phyloP scores from a whole-genome alignment of 2,329 filamentous ascomycete species.

The Pleomassaria siparia region DNA sequence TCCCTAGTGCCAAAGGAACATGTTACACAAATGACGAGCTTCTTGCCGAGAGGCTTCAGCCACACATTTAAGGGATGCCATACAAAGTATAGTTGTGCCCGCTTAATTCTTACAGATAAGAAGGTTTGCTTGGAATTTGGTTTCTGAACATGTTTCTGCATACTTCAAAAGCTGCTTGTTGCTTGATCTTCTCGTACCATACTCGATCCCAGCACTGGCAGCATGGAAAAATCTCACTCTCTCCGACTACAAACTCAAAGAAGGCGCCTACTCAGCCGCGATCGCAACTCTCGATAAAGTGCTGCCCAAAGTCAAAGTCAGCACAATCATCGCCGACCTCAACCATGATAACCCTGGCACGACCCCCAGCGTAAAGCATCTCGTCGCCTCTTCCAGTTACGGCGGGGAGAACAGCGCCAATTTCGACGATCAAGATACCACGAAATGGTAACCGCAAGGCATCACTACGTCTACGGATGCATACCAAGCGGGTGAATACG shows the following conservation, averaged over 20 bases:
- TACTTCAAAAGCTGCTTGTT: not conserved
- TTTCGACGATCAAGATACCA: slow-evolving; percentile 13
- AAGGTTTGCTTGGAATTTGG: too few relatives aligned
- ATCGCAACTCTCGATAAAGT: slow-evolving; percentile 12
- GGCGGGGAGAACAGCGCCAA: slow-evolving; percentile 8
- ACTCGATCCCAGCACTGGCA: not conserved
- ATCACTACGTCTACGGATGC: slow-evolving; percentile 17
- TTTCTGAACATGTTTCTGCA: not conserved
- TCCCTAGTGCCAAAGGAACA: not conserved
- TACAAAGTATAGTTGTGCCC: not conserved
- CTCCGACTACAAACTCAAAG: slow-evolving; percentile 9
- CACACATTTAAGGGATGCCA: not conserved
- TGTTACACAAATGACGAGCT: not conserved
- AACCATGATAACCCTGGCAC: slow-evolving; percentile 12
- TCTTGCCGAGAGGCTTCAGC: not conserved
- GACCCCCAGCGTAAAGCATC: slow-evolving; percentile 10
- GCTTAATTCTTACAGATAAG: too few relatives aligned
- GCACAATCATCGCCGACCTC: slow-evolving; percentile 10
- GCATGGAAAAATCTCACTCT: slow-evolving; percentile 15
- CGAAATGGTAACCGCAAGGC: slow-evolving; percentile 17
- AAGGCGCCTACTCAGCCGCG: slow-evolving; percentile 8
- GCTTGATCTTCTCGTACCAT: not conserved
- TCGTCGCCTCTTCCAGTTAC: slow-evolving; percentile 11
- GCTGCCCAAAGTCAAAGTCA: slow-evolving; percentile 12
- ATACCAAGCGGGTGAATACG: slow-evolving; percentile 10